Percentiles rank a stretch among this genome's conserved stretches.
phyloP scores from a whole-genome alignment of 345 rosid species.

The Reutealis trisperma region DNA sequence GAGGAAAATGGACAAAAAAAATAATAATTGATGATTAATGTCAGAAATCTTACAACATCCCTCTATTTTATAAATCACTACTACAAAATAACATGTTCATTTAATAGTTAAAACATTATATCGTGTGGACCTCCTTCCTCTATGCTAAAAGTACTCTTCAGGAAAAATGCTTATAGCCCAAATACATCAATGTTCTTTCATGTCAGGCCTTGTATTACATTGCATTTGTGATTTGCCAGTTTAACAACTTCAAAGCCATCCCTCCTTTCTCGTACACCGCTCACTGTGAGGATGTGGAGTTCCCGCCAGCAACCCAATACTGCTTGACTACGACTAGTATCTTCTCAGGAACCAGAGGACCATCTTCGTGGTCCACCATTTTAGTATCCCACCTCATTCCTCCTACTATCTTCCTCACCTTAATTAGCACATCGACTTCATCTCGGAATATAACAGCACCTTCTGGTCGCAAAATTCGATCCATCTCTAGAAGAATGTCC shows the following conservation, averaged over 20 bases:
- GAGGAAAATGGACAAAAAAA: slow-evolving; percentile 1
- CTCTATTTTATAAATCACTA: slow-evolving; percentile 4
- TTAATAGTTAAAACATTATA: neutral
- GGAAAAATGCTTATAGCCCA: neutral
- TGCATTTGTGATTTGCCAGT: neutral
- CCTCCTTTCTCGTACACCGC: neutral
- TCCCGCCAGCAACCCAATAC: slow-evolving; percentile 80
- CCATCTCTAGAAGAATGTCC: slow-evolving; percentile 98
- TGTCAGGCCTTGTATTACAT: neutral
- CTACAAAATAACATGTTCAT: slow-evolving; percentile 6
- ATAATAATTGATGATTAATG: neutral
- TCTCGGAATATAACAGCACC: slow-evolving; percentile 91
- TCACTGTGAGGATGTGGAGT: slow-evolving; percentile 55
- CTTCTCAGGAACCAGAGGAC: slow-evolving; percentile 92
- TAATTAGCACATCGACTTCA: slow-evolving; percentile 78
- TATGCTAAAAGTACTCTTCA: neutral
- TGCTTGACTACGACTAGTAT: slow-evolving; percentile 90
- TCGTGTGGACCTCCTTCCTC: neutral
- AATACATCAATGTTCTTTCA: neutral
- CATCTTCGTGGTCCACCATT: slow-evolving; percentile 98
- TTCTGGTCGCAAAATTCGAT: slow-evolving; percentile 92
- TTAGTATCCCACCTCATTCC: slow-evolving; percentile 97
- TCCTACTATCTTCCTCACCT: slow-evolving; percentile 70
- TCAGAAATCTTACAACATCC: neutral
- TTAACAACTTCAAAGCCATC: neutral